Base-by-base conservation (phyloP, 2,329 filamentous ascomycete species). In the Cyphellophora europaea region DNA sequence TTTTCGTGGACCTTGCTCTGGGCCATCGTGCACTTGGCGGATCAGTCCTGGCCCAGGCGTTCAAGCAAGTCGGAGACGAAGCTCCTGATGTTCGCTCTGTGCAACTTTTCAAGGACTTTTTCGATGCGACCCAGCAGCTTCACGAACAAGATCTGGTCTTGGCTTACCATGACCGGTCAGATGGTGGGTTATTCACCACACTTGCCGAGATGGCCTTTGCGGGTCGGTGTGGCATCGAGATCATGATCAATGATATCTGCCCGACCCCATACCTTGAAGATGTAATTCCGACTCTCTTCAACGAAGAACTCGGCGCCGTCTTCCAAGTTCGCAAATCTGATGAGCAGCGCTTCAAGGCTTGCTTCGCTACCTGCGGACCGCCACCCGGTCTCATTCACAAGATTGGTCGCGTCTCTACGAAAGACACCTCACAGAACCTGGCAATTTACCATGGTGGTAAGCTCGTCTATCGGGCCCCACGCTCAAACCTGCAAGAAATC, bases 181-280 rank as follows among this genome's bases (percentile, higher is more conserved):
- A 96, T 56, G 91, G 89, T 57, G 91, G 91, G 52, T 67, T 96
- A 6, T 75, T 96, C 54, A 91, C 89, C 1, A 88, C 89, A 5
- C 64, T 96, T 19, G 84, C 79, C 3, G 91, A 98, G 62, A 96
- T 96, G 91, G 93, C 93, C 77, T 96, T 96, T 56, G 89, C 91
- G 19, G 91, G 91, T 17, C 82, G 88, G 37, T 93, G 84, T 52
- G 91, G 89, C 42, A 72, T 86, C 18, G 83, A 93, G 48, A 69
- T 96, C 40, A 82, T 84, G 69, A 67, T 95, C 38, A 88, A 95
- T 54, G 74, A 72, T 36, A 63, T 67, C 30, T 65, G 59, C 43
- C 63, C 72, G 17, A 76, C 74, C 40, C 76, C 74, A 15, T 69
- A 78, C 28, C 71, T 71, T 6, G 65, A 74, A 30, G 69, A 77